Evolutionary conservation across 2,329 filamentous ascomycete genomes (phyloP), one percentile per base, ranked within the genome.

Genomic region (Karstenula rhodostoma): DNA sequence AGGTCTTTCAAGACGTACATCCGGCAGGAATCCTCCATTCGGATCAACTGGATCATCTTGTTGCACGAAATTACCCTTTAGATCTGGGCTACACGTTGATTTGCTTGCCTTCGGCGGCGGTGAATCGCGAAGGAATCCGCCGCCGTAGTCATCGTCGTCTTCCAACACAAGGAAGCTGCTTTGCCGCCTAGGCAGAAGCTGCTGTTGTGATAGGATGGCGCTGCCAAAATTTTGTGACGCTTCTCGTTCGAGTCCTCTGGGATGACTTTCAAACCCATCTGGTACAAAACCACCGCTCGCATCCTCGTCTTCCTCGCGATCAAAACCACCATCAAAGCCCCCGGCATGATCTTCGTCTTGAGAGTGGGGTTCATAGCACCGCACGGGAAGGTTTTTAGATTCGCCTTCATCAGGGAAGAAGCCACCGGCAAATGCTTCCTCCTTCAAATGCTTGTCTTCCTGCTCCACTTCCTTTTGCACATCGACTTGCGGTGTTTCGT

Each of bases 361-460:
- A 22, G 57, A 17, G 27, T 56, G 46, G 19, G 62, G 62, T 32
- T 61, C 57, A 37, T 69, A 62, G n/a, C 33, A 32, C 49, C 63
- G 51, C 44, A 62, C 62, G 32, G 67, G 62, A 4, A 72, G 69
- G 52, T 74, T 65, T 0, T 68, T 63, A n/a, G 65, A 67, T 22
- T 83, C 81, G 37, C 84, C 82, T 3, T 85, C 85, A 1, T 84
- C 84, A 0, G 82, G 72, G 56, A 80, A 74, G 63, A 80, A 79
- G 1, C 79, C 79, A 29, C 77, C 79, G 13, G 75, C 75, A 62
- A 72, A 69, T 12, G 74, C 68, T 27, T 71, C 59, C 40, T 72
- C 73, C 0, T 62, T 62, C 1, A 75, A 51, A 7, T 67, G 62
- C 65, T 72, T 67, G 52, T 74, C 72, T 43, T 71, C 64, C 22